A percentile compares a stretch with the other conserved stretches of the same genome.
phyloP scores from a whole-genome alignment of 106 monocot genomes.

The Dioscorea zingiberensis region DNA sequence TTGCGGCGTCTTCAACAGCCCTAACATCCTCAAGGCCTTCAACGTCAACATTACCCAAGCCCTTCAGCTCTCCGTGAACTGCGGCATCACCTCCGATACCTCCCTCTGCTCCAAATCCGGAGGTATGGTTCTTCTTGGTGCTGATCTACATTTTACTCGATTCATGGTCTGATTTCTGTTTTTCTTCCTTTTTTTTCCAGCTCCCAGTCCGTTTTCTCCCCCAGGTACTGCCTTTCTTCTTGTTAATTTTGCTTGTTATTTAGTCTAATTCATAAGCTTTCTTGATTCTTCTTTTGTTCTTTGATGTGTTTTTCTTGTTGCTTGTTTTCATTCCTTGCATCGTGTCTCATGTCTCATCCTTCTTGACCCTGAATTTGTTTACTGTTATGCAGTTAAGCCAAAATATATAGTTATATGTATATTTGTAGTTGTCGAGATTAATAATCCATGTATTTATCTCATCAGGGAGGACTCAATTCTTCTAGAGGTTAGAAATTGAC shows the following conservation, averaged over 20 bases:
- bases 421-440: too few species aligned
- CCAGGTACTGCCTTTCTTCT: background rate
- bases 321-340: too few species aligned
- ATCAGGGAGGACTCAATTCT: too few species aligned
- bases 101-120: background rate
- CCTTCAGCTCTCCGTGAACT: background rate
- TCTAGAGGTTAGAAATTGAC: too few species aligned
- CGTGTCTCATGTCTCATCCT: too few species aligned
- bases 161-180: background rate
- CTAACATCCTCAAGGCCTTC: conserved; percentile 1
- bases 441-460: too few species aligned
- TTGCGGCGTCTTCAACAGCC: background rate
- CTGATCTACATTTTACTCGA: background rate
- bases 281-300: too few species aligned
- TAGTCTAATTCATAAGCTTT: background rate
- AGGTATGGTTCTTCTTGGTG: background rate
- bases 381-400: too few species aligned
- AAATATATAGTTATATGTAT: too few species aligned
- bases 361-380: too few species aligned
- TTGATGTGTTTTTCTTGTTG: too few species aligned
- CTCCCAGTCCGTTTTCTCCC: background rate
- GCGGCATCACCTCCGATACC: conserved; percentile 1
- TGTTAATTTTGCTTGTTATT: background rate
- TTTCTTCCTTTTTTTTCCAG: background rate
- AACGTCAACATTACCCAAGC: background rate